Evolutionary conservation across 2,329 filamentous ascomycete genomes (phyloP).

Genomic region (Fusarium marasasianum): DNA sequence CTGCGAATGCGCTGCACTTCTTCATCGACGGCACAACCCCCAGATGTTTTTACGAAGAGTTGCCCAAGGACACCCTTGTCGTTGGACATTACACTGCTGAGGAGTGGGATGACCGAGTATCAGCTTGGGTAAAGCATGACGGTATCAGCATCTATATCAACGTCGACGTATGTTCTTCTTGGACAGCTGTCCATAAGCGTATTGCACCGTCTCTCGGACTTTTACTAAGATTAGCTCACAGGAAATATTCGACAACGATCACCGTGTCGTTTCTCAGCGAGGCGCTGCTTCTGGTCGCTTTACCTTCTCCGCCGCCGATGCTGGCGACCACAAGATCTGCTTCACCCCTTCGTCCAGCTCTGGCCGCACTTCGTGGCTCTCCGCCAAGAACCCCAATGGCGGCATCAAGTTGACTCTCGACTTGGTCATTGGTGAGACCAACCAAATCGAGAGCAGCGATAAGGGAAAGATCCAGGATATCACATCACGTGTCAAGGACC

Average conservation of each 20-base stretch:
- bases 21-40: slow-evolving; percentile 86
- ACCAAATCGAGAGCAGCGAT: slow-evolving; percentile 90
- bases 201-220: not conserved
- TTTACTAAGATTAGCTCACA: slow-evolving; percentile 44
- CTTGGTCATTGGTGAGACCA: slow-evolving; percentile 93
- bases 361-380: slow-evolving; percentile 77
- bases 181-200: slow-evolving; percentile 4
- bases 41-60: slow-evolving; percentile 98
- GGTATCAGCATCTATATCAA: slow-evolving; percentile 88
- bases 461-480: slow-evolving; percentile 94
- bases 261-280: slow-evolving; percentile 91
- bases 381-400: slow-evolving; percentile 70
- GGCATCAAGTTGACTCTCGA: slow-evolving; percentile 88
- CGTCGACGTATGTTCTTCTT: slow-evolving; percentile 72
- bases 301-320: slow-evolving; percentile 93
- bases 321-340: slow-evolving; percentile 96
- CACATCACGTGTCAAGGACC: slow-evolving; percentile 84
- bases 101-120: slow-evolving; percentile 78
- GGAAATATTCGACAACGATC: slow-evolving; percentile 97
- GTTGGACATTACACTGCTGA: slow-evolving; percentile 91
- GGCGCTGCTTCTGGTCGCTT: slow-evolving; percentile 82
- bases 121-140: slow-evolving; percentile 76
- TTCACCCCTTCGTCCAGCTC: slow-evolving; percentile 84
- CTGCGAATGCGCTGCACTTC: slow-evolving; percentile 89
- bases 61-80: slow-evolving; percentile 96